Conservation (phyloP, 2,329 filamentous ascomycete species). For the Thelonectria blattea region DNA sequence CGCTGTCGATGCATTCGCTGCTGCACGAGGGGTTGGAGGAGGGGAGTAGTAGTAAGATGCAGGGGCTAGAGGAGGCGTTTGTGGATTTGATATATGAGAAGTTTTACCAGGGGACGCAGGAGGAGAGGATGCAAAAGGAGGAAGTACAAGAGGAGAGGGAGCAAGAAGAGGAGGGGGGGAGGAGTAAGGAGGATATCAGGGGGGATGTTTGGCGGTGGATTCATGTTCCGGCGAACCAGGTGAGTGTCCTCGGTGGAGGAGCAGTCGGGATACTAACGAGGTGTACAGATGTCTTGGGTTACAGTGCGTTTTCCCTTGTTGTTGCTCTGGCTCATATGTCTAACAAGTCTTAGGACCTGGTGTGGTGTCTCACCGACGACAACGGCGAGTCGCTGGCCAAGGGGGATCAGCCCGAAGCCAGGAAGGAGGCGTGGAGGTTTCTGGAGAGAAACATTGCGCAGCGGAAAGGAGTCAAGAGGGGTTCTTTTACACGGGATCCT, state of each 20-base stretch:
- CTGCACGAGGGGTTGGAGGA: background rate
- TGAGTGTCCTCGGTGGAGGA: background rate
- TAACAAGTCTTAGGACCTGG: background rate
- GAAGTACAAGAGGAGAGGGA: too few species aligned
- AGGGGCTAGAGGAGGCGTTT: background rate
- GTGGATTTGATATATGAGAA: background rate
- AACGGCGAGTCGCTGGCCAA: background rate
- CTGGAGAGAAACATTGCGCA: background rate
- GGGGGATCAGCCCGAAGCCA: background rate
- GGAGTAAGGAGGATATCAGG: background rate
- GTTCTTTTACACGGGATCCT: background rate
- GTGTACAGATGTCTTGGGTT: slow-evolving; percentile 3
- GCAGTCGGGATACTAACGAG: background rate
- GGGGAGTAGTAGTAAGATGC: background rate
- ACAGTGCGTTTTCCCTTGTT: background rate
- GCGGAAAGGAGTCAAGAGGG: background rate
- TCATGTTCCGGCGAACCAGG: slow-evolving; percentile 20
- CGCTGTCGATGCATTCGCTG: background rate
- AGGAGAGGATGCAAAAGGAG: too few species aligned
- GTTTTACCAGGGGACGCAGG: background rate
- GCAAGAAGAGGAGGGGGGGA: background rate
- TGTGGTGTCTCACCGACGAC: slow-evolving; percentile 3
- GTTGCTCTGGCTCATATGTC: background rate
- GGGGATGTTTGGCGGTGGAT: slow-evolving; percentile 19
- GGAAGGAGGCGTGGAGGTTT: slow-evolving; percentile 7